Conservation (phyloP, 768 basidiomycete genomes). For the Candolleomyces eurysporus region DNA sequence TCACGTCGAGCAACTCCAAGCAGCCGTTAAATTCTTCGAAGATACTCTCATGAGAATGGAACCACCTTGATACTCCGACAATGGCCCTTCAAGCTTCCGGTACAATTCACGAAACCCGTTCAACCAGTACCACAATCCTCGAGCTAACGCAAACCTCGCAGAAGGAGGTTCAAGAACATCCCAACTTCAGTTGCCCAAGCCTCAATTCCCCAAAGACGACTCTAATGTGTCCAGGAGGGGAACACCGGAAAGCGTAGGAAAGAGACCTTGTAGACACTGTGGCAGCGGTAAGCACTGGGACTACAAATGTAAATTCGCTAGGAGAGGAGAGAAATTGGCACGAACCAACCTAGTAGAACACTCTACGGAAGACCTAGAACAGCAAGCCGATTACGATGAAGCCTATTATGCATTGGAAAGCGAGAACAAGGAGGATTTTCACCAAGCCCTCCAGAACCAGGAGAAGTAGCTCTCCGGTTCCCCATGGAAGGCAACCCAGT, state of each 20-base stretch:
- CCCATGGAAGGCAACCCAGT: no score
- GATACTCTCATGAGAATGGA: no score
- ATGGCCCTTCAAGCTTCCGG: no score
- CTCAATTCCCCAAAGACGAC: conserved; percentile 21
- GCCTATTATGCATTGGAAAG: conserved; percentile 15
- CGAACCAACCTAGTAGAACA: conserved; percentile 16
- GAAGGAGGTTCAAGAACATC: background rate
- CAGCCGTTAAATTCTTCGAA: no score
- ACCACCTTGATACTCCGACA: no score
- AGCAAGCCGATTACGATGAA: conserved; percentile 26
- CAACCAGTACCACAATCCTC: conserved; percentile 15
- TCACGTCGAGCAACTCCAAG: no score
- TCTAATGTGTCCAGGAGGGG: conserved; percentile 9
- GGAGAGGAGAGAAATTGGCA: conserved; percentile 11
- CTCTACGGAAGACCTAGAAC: conserved; percentile 11
- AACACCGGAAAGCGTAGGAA: conserved; percentile 20
- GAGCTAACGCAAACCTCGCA: conserved; percentile 4
- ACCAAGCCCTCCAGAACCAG: conserved; percentile 14
- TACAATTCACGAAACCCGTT: no score
- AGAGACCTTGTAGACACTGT: conserved; percentile 31
- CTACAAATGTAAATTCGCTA: conserved; percentile 26
- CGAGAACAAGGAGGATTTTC: conserved; percentile 18
- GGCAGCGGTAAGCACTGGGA: conserved; percentile 18
- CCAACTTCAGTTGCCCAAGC: background rate
- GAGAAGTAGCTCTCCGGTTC: no score